These are phyloP conservation scores for Lasiosphaeria ovina DNA, from an alignment of 495 filamentous ascomycete genomes.

Conservation along the genomic window DNA sequence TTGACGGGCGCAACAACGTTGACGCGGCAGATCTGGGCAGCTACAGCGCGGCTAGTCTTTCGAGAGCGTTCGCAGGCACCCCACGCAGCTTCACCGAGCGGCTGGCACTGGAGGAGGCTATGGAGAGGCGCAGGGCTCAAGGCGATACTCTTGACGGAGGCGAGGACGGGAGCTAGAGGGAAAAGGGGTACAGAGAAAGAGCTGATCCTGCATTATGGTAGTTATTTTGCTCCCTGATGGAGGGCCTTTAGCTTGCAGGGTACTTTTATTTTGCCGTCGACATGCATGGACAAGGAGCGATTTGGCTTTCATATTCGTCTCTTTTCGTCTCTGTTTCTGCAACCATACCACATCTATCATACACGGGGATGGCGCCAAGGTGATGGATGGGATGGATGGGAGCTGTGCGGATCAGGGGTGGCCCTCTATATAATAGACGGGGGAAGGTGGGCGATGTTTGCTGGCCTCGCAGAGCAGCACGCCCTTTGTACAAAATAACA, in stretches of 20 bases:
- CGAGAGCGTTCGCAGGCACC: conserved; percentile 25
- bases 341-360: too few relatives aligned
- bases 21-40: conserved; percentile 40
- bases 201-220: too few relatives aligned
- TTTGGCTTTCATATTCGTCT: too few relatives aligned
- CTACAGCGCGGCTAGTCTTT: conserved; percentile 32
- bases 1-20: conserved; percentile 40
- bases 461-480: too few relatives aligned
- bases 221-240: too few relatives aligned
- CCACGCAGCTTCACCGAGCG: conserved; percentile 45
- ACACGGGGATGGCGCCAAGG: neutral
- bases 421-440: neutral
- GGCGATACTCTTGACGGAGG: neutral
- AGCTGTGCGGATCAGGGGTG: neutral
- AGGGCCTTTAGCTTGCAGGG: too few relatives aligned
- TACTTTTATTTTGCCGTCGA: too few relatives aligned
- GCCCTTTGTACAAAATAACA: neutral
- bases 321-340: too few relatives aligned
- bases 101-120: conserved; percentile 43
- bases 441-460: neutral
- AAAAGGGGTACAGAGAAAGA: neutral
- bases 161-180: neutral
- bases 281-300: too few relatives aligned
- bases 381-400: neutral
- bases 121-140: conserved; percentile 25